Base-by-base conservation (phyloP, 2,329 filamentous ascomycete genomes). In the Bipolaris sorokiniana region DNA sequence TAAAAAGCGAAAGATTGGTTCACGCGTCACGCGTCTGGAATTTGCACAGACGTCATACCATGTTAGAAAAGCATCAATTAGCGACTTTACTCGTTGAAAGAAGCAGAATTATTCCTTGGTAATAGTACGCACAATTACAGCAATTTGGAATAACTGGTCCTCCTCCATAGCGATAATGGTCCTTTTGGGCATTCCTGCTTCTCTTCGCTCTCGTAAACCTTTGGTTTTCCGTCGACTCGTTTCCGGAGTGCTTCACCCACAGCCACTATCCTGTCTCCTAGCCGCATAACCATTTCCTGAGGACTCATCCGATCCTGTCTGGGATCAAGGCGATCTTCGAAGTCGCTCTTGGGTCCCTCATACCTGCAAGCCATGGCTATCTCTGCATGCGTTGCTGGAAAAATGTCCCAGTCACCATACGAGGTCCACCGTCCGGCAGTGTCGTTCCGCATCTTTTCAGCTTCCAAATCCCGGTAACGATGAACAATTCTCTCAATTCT, bases 21-120 rank as follows among this genome's bases (percentile, higher is more conserved):
- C 41, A 58, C 54, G 55, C 54, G 58, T 54, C 58, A 54, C 55
- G 55, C 54, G 58, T 54, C 49, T n/a, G 6, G 33, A 28, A 31
- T 31, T 44, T 31, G 48, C 38, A 37, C 26, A 16, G 18, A 54
- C 55, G 51, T 58, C 51, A 54, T 54, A 38, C 37, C 3, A 18
- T 28, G 18, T 44, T 7, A 34, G 11, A 16, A 28, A 7, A 37
- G 26, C 48, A 36, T 38, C 33, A 46, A 45, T 10, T 11, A 31
- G 42, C n/a, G 31, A 22, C 31, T 13, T 36, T 31, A 7, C 18
- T n/a, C 18, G 3, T 18, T 34, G 23, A 36, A 38, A 38, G 9
- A 18, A 20, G 11, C 34, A 31, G 11, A 16, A 37, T 38, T 15
- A 23, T 22, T 37, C 18, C 15, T 15, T 26, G 13, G 15, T 36